A percentile compares a stretch with the other conserved stretches of the same genome.
Conservation (phyloP, 164 flowering plant genomes). For the Piper betle region DNA sequence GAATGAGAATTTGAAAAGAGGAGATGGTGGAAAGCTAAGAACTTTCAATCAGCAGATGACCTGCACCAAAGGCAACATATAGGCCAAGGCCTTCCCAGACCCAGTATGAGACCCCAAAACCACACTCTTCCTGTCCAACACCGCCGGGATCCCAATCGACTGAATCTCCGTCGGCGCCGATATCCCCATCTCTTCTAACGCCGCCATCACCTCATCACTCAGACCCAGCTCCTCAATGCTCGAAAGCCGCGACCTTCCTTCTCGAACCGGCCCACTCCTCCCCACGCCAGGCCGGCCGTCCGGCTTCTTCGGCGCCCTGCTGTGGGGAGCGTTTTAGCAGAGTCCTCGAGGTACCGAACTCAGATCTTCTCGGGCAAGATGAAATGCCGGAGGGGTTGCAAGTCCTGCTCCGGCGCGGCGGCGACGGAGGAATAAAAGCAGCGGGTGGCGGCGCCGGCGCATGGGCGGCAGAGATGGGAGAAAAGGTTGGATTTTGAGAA, state of each 20-base stretch:
- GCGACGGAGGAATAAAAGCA: constrained; percentile 29
- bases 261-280: constrained; percentile 6
- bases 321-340: constrained; percentile 14
- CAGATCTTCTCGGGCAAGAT: constrained; percentile 67
- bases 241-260: constrained; percentile 10
- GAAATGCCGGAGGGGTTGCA: constrained; percentile 46
- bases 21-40: background rate
- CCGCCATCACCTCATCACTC: too few relatives aligned
- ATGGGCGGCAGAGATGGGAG: constrained; percentile 36
- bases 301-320: background rate
- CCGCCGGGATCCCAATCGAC: too few relatives aligned
- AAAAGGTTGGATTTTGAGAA: constrained; percentile 14
- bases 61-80: constrained; percentile 92
- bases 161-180: too few relatives aligned
- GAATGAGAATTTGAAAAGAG: background rate
- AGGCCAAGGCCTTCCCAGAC: constrained; percentile 31
- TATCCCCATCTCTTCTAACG: too few relatives aligned
- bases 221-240: too few relatives aligned
- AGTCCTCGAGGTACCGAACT: constrained; percentile 57
- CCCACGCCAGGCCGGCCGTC: constrained; percentile 1
- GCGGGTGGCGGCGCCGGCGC: too few relatives aligned
- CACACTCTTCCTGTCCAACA: background rate
- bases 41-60: constrained; percentile 12
- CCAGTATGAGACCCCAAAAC: too few relatives aligned
- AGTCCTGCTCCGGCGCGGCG: constrained; percentile 12